Evolutionary conservation across 495 filamentous ascomycete species (phyloP).

Genomic region (Penicillium angulare): DNA sequence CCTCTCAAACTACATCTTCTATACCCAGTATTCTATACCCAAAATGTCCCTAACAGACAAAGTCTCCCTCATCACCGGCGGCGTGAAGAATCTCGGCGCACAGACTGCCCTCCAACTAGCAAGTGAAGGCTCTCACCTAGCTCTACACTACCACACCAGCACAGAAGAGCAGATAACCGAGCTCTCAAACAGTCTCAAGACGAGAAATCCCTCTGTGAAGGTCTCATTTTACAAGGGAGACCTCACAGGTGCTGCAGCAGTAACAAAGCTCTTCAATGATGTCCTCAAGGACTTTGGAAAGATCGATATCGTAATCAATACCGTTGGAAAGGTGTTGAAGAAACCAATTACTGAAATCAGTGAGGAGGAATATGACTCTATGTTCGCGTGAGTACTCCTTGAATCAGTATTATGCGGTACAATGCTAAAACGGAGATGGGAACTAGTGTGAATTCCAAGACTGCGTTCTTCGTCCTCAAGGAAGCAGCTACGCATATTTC

Average conservation of each 20-base stretch:
- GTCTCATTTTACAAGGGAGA: slow-evolving; percentile 32
- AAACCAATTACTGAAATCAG: slow-evolving; percentile 49
- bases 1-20: too few species aligned
- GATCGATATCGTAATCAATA: slow-evolving; percentile 57
- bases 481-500: slow-evolving; percentile 29
- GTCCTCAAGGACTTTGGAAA: slow-evolving; percentile 35
- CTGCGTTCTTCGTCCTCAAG: slow-evolving; percentile 38
- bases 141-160: slow-evolving; percentile 36
- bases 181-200: too few species aligned
- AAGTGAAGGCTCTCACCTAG: slow-evolving; percentile 25
- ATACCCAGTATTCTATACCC: too few species aligned
- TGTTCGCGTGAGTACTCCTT: slow-evolving; percentile 37
- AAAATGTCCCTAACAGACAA: slow-evolving; percentile 44
- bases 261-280: slow-evolving; percentile 30
- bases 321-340: slow-evolving; percentile 48
- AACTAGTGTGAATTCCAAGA: slow-evolving; percentile 36
- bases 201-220: slow-evolving; percentile 23
- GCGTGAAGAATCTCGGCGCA: slow-evolving; percentile 38
- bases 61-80: slow-evolving; percentile 48
- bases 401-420: neutral
- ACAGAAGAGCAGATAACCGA: slow-evolving; percentile 28
- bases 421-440: neutral
- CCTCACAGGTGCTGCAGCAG: slow-evolving; percentile 27
- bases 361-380: slow-evolving; percentile 52
- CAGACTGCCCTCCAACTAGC: slow-evolving; percentile 30